phyloP scores from a whole-genome alignment of 768 basidiomycete genomes.

The Neoboletus subvelutipes region DNA sequence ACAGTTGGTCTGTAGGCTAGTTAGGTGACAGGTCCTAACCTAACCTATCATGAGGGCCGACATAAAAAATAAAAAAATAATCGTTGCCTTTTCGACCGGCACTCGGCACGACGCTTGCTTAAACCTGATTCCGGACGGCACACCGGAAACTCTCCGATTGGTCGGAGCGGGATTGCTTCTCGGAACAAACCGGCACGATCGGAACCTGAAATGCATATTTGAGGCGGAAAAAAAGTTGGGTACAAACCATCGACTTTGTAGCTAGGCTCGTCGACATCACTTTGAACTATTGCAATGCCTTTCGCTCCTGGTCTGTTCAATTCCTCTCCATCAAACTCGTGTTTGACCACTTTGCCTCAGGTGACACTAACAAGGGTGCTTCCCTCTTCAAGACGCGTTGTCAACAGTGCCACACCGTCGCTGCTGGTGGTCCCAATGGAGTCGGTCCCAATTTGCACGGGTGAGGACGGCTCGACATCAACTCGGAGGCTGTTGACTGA shows the following conservation, averaged over 20 bases:
- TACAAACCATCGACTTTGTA: constrained; percentile 2
- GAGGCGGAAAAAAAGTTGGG: constrained; percentile 10
- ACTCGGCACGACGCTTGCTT: background rate
- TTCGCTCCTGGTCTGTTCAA: constrained; percentile 40
- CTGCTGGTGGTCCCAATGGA: constrained; percentile 73
- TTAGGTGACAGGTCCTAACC: too few relatives aligned
- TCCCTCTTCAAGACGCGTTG: constrained; percentile 95
- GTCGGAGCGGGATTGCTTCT: constrained; percentile 1
- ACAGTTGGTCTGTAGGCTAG: too few relatives aligned
- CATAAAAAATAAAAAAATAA: too few relatives aligned
- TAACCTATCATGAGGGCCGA: too few relatives aligned
- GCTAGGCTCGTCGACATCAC: constrained; percentile 7
- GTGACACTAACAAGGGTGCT: constrained; percentile 90
- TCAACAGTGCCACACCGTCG: constrained; percentile 91
- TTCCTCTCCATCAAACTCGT: background rate
- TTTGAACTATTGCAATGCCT: constrained; percentile 37
- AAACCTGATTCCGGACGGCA: background rate
- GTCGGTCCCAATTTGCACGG: constrained; percentile 97
- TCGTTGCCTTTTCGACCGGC: too few relatives aligned
- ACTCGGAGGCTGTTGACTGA: background rate
- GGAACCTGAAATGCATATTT: constrained; percentile 20
- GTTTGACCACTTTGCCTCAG: constrained; percentile 34
- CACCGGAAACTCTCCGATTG: constrained; percentile 23
- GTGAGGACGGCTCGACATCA: constrained; percentile 40
- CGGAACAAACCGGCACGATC: constrained; percentile 33